Base-by-base conservation (phyloP, 2,329 filamentous ascomycete genomes). In the Colletotrichum cordylinicola region DNA sequence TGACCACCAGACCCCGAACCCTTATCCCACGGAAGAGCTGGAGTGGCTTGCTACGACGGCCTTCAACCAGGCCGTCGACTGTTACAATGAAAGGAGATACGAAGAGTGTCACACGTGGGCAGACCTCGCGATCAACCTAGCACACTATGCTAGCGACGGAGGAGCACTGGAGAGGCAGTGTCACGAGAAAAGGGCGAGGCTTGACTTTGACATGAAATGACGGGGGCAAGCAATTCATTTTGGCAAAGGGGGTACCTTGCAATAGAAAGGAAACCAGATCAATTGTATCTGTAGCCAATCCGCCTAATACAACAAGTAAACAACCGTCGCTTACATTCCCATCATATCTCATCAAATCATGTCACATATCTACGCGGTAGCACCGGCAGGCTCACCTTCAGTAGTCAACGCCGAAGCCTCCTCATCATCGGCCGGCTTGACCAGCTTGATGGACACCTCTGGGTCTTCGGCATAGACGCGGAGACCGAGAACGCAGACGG, bases 11-110 rank as follows among this genome's bases (percentile, higher is more conserved):
- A 84, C 80, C n/a, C 78, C 86, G 27, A 81, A 85, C 2, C 82
- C 84, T 1, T 95, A 95, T 80, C 94, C 94, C 0, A 79, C 85
- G 1, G 88, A 90, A 5, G 95, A 97, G 80, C 84, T 96, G 2
- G 93, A 95, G 80, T 97, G 94, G 93, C 89, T 97, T n/a, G 91
- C 92, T 0, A 90, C 91, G 1, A 91, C 89, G 8, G 86, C 90
- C 0, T 95, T 94, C 82, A 96, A 96, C 78, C 92, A 92, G 75
- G 92, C 90, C 0, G 86, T 95, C 7, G 94, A 96, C 79, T 87
- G 91, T n/a, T 92, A 91, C 79, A 87, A 89, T 15, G 85, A 84
- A 2, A 87, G 88, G 2, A 88, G 93, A 29, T 88, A 91, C 72
- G 86, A 86, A 6, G 83, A 85, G 2, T 92, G 91, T 64, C 89